phyloP scores from a whole-genome alignment of 2,329 filamentous ascomycete genomes.

The Fusarium nanum region DNA sequence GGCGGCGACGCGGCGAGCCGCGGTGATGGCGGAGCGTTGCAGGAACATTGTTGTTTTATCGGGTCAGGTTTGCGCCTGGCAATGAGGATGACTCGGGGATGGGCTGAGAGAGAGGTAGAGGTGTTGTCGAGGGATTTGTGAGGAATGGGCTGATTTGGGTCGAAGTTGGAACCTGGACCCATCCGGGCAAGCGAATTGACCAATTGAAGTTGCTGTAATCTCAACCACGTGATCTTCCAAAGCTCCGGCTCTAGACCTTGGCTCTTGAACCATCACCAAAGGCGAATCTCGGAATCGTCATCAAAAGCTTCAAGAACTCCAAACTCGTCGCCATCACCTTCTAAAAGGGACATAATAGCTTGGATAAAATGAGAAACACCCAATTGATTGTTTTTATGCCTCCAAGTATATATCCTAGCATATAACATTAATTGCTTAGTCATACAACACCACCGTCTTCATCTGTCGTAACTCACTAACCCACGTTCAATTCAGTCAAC shows the following conservation, averaged over 20 bases:
- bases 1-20: constrained; percentile 69
- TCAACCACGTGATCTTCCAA: constrained; percentile 49
- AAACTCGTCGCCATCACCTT: background rate
- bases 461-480: background rate
- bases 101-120: constrained; percentile 39
- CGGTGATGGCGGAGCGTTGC: constrained; percentile 71
- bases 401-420: background rate
- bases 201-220: constrained; percentile 47
- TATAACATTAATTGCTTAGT: background rate
- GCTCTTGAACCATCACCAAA: constrained; percentile 21
- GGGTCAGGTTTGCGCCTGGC: constrained; percentile 38
- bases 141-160: constrained; percentile 59
- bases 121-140: constrained; percentile 61
- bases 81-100: constrained; percentile 41
- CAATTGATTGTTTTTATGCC: background rate
- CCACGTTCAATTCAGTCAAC: background rate
- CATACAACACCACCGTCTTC: background rate
- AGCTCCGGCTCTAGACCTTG: constrained; percentile 29
- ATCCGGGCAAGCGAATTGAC: constrained; percentile 50
- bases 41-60: constrained; percentile 63
- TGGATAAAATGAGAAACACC: rapidly evolving
- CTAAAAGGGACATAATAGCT: background rate
- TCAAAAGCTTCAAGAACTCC: constrained; percentile 23
- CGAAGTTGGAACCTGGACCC: constrained; percentile 50
- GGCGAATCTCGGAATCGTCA: constrained; percentile 31